phyloP scores from a whole-genome alignment of 192 early-diverging fungal species.

The Coemansia sp. region DNA sequence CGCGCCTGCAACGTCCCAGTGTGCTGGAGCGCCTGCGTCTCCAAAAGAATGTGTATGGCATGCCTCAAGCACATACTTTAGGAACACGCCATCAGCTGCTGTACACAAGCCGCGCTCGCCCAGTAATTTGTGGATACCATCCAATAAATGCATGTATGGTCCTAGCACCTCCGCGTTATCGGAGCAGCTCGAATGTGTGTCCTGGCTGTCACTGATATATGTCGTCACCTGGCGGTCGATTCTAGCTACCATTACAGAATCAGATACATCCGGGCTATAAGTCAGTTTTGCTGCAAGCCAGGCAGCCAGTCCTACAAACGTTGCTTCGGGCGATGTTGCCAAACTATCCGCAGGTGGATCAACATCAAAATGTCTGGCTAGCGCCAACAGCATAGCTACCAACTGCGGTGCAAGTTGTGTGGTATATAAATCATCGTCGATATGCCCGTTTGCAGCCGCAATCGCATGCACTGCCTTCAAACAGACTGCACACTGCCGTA shows the following conservation, averaged over 20 bases:
- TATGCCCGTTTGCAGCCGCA: not conserved
- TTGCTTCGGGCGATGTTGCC: slow-evolving; percentile 10
- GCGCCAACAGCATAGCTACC: slow-evolving; percentile 21
- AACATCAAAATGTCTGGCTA: slow-evolving; percentile 17
- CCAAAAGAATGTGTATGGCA: slow-evolving; percentile 8
- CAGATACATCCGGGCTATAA: not conserved
- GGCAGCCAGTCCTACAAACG: slow-evolving; percentile 20
- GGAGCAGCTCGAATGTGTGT: not conserved
- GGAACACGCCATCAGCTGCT: slow-evolving; percentile 30
- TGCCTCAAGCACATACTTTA: slow-evolving; percentile 22
- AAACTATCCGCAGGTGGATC: slow-evolving; percentile 17
- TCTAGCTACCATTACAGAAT: not conserved
- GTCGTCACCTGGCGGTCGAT: too few species aligned
- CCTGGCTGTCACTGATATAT: not conserved
- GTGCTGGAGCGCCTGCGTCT: not conserved
- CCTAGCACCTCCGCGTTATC: slow-evolving; percentile 2
- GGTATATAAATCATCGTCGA: not conserved
- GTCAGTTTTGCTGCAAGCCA: slow-evolving; percentile 33
- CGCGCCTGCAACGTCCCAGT: slow-evolving; percentile 25
- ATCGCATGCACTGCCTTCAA: slow-evolving; percentile 14
- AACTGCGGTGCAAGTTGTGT: slow-evolving; percentile 16
- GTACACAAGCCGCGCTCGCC: slow-evolving; percentile 49
- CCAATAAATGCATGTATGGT: slow-evolving; percentile 10
- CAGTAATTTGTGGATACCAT: slow-evolving; percentile 23
- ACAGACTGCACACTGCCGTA: slow-evolving; percentile 17